Evolutionary conservation across 2,329 filamentous ascomycete species (phyloP), one percentile per base, ranked within the genome.

Genomic region (Xylaria hypoxylon): DNA sequence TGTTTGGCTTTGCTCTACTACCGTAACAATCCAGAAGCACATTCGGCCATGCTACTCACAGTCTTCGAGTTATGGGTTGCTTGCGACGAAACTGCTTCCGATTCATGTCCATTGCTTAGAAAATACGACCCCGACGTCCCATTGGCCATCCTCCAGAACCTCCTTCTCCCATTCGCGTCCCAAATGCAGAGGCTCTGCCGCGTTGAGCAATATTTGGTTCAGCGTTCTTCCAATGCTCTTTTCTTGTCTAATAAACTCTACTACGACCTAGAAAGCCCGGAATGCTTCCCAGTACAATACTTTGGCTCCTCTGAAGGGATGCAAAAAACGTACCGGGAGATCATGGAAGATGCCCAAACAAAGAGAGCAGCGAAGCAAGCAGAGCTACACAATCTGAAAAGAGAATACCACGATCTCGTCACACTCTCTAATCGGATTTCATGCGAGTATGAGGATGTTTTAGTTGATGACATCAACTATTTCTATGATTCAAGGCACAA

Each of bases 71-170:
- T 68, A 45, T 68, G 65, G 65, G 17, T 68, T 28, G 65, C 62
- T 42, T 60, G 48, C 11, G 65, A 68, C 17, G 0, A 4, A n/a
- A 0, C 68, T 3, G 51, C 65, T 6, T 33, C 52, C n/a, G 24
- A 13, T 2, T 19, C 40, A 1, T 56, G 50, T 33, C 45, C 52
- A 15, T 47, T 59, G 47, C 44, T 62, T 22, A 80, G 10, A 1
- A 44, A 61, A 72, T 2, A n/a, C n/a, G 0, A 64, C 72, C 11
- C 42, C 50, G 0, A n/a, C 44, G 0, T 76, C 75, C 4, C 82
- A 79, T 57, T 17, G n/a, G 0, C 31, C 64, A 3, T 73, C 84
- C 1, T 66, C 58, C 65, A 68, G 26, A 59, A 59, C 22, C 52
- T 65, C 7, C 38, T 65, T 11, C 40, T 68, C 3, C 57, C 62